Percentiles rank a stretch among this genome's conserved stretches.
These are phyloP conservation scores for Wickerhamiella alocasiicola DNA, from an alignment of 805 yeast genomes.

Conservation along the genomic window DNA sequence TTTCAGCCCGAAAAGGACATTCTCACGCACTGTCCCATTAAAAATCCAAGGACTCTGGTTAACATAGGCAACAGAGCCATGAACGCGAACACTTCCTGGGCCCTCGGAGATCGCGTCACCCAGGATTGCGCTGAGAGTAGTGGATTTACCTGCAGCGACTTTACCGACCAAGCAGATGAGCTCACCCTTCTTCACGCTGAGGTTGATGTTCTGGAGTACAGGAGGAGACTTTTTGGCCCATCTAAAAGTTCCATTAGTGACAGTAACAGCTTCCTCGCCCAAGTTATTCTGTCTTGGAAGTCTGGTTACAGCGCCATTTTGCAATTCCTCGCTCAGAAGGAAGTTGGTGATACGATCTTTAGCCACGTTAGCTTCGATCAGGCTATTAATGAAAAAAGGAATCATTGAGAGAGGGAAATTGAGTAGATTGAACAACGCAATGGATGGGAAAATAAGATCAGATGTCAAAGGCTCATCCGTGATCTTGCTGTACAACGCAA, in stretches of 20 bases:
- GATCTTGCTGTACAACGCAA: constrained; percentile 60
- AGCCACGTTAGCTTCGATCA: constrained; percentile 69
- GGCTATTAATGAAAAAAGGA: constrained; percentile 76
- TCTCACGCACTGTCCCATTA: constrained; percentile 80
- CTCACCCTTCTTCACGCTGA: constrained; percentile 63
- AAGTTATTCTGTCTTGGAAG: constrained; percentile 46
- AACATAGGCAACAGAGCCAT: constrained; percentile 77
- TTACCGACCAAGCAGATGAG: constrained; percentile 77
- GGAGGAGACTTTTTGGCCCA: constrained; percentile 56
- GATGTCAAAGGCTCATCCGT: constrained; percentile 62
- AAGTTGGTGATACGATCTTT: constrained; percentile 52
- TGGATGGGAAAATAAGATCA: constrained; percentile 66
- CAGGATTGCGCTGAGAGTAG: constrained; percentile 62
- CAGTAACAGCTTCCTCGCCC: constrained; percentile 48
- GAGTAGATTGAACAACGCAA: constrained; percentile 55
- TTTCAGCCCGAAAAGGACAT: constrained; percentile 54
- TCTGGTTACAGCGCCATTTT: constrained; percentile 57
- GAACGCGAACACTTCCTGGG: constrained; percentile 56
- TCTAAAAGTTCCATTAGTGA: constrained; percentile 29
- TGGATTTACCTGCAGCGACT: constrained; percentile 85
- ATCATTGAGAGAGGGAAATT: constrained; percentile 85
- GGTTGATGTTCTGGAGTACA: constrained; percentile 57
- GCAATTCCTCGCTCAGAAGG: constrained; percentile 61
- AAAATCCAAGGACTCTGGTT: constrained; percentile 92
- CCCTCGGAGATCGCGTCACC: constrained; percentile 66